These are phyloP conservation scores for Astrephomene gubernaculifera DNA, from an alignment of 139 green algal genomes.

Conservation along the genomic window DNA sequence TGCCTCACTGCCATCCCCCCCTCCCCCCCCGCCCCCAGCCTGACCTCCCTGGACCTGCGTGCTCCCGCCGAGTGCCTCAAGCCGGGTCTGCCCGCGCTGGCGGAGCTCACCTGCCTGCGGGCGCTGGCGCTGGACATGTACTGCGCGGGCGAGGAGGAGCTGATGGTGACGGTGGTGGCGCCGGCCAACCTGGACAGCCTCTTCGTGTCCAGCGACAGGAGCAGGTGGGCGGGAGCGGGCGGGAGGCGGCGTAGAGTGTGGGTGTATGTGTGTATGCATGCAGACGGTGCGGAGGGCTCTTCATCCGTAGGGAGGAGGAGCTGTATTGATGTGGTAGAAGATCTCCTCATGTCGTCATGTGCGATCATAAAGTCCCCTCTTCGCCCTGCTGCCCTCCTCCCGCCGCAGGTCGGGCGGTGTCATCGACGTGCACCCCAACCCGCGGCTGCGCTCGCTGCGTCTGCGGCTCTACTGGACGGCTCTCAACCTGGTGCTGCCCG, in stretches of 20 bases:
- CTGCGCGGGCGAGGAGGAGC: slow-evolving; percentile 35
- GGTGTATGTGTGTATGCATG: too few relatives aligned
- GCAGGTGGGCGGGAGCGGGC: background rate
- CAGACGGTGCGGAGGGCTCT: too few relatives aligned
- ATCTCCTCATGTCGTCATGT: too few relatives aligned
- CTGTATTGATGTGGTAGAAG: too few relatives aligned
- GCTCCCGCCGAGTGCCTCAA: slow-evolving; percentile 28
- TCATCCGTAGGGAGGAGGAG: too few relatives aligned
- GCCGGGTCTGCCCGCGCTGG: slow-evolving; percentile 26
- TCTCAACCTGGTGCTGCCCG: slow-evolving; percentile 34
- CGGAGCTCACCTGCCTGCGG: slow-evolving; percentile 6
- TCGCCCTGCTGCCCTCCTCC: background rate
- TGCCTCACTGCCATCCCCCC: background rate
- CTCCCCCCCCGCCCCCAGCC: background rate
- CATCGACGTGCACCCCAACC: slow-evolving; percentile 37
- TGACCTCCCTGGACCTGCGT: slow-evolving; percentile 30
- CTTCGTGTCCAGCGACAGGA: slow-evolving; percentile 24
- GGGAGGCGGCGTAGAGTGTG: background rate
- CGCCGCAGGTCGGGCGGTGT: slow-evolving; percentile 9
- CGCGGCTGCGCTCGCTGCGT: slow-evolving; percentile 20
- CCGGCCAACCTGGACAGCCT: slow-evolving; percentile 15
- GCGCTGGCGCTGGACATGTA: slow-evolving; percentile 32
- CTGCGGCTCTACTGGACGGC: slow-evolving; percentile 42
- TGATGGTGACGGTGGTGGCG: slow-evolving; percentile 35
- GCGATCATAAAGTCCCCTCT: too few relatives aligned